Percentiles rank a stretch among this genome's conserved stretches.
Evolutionary conservation across 169 alveolate species (phyloP).

Genomic region (Fabrea salina): DNA sequence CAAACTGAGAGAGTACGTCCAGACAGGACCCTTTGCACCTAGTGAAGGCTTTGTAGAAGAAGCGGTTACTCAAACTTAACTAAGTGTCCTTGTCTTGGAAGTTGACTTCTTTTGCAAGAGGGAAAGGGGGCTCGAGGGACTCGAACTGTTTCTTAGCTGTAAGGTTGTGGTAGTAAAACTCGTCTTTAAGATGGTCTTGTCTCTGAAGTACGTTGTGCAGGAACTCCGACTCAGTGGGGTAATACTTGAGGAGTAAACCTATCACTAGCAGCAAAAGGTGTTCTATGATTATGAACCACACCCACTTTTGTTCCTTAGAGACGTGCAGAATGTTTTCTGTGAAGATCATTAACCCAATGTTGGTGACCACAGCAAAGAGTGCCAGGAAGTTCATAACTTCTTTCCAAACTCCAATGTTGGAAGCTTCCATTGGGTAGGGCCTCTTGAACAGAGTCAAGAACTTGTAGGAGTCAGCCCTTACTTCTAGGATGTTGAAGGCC

Average conservation of each 20-base stretch:
- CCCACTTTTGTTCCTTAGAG: slow-evolving; percentile 1
- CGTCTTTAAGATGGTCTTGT: background rate
- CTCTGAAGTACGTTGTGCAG: background rate
- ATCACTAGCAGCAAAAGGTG: background rate
- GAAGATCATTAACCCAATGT: slow-evolving; percentile 21
- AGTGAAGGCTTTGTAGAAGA: background rate
- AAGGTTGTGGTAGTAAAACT: background rate
- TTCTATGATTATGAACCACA: slow-evolving; percentile 18
- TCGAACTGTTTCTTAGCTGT: background rate
- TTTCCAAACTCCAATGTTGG: slow-evolving; percentile 30
- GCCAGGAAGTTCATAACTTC: slow-evolving; percentile 28
- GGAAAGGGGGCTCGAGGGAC: background rate
- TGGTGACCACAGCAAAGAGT: slow-evolving; percentile 9
- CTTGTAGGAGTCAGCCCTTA: slow-evolving; percentile 29
- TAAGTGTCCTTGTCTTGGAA: slow-evolving; percentile 7
- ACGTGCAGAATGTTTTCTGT: slow-evolving; percentile 15
- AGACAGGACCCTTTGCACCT: background rate
- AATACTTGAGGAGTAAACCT: slow-evolving; percentile 6
- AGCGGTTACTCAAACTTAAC: background rate
- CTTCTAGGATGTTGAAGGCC: slow-evolving; percentile 38
- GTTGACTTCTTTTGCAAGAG: background rate
- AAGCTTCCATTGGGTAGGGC: slow-evolving; percentile 34
- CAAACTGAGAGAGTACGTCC: background rate
- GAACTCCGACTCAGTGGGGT: background rate
- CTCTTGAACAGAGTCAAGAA: slow-evolving; percentile 18